Evolutionary conservation across 2,329 filamentous ascomycete genomes (phyloP).

Genomic region (Colletotrichum agaves): DNA sequence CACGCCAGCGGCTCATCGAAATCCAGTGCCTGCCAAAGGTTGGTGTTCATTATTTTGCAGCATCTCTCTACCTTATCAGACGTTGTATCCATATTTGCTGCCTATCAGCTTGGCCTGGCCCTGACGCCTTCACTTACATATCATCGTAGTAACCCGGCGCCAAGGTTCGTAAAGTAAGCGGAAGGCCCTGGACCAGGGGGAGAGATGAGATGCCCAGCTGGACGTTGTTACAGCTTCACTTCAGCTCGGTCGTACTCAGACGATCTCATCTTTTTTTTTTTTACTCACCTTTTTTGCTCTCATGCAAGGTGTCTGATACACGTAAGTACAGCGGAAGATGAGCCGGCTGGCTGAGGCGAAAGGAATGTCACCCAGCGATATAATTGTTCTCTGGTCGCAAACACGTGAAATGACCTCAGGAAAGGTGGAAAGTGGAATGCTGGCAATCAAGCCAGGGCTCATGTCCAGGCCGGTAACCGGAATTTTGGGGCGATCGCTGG

Average conservation of each 20-base stretch:
- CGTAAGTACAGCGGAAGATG: slow-evolving; percentile 6
- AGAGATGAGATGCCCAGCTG: slow-evolving; percentile 15
- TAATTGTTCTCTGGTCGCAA: not conserved
- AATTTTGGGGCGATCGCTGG: not conserved
- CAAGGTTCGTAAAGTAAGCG: not conserved
- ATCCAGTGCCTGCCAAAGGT: not conserved
- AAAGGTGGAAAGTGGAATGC: slow-evolving; percentile 33
- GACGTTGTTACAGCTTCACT: slow-evolving; percentile 19
- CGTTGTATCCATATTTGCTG: not conserved
- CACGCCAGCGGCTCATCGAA: not conserved
- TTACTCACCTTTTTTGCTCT: not conserved
- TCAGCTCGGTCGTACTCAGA: slow-evolving; percentile 16
- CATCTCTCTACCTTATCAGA: not conserved
- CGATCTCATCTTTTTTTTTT: not conserved
- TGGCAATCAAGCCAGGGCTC: slow-evolving; percentile 22
- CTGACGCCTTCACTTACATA: not conserved
- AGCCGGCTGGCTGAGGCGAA: not conserved
- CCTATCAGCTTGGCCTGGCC: not conserved
- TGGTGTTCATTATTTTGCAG: not conserved
- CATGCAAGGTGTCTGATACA: not conserved
- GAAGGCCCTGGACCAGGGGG: not conserved
- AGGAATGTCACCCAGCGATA: not conserved
- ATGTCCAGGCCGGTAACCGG: slow-evolving; percentile 1
- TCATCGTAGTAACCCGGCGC: not conserved
- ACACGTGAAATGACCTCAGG: slow-evolving; percentile 24